A percentile compares a stretch with the other conserved stretches of the same genome.
Evolutionary conservation across 2,329 filamentous ascomycete species (phyloP).

Genomic region (Fusarium udum): DNA sequence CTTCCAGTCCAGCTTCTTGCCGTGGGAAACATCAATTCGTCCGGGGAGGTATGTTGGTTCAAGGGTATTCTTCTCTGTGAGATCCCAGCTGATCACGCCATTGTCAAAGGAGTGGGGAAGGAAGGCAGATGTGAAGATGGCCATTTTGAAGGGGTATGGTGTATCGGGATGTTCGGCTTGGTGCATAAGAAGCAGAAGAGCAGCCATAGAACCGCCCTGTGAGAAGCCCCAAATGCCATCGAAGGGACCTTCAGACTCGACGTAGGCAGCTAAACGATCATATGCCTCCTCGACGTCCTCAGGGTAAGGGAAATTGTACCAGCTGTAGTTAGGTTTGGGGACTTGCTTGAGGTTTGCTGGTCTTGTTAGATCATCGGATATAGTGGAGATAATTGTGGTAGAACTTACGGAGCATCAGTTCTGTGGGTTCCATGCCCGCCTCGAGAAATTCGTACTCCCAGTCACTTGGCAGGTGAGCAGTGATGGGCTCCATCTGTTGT

Average conservation of each 20-base stretch:
- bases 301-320: background rate
- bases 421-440: background rate
- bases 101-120: background rate
- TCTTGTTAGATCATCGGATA: background rate
- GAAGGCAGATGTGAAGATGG: background rate
- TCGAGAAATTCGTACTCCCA: background rate
- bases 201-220: background rate
- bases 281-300: background rate
- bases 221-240: background rate
- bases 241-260: background rate
- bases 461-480: background rate
- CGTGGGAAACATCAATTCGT: background rate
- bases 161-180: background rate
- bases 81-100: background rate
- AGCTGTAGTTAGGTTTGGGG: background rate
- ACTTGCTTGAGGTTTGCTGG: background rate
- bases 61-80: background rate
- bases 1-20: background rate
- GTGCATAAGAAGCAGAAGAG: background rate
- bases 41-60: background rate
- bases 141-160: background rate
- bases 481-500: background rate
- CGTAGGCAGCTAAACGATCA: background rate
- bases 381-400: accelerated
- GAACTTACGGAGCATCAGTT: background rate